Percentiles rank a stretch among this genome's conserved stretches.
Evolutionary conservation across 2,329 filamentous ascomycete genomes (phyloP).

Genomic region (Hansfordia pulvinata): DNA sequence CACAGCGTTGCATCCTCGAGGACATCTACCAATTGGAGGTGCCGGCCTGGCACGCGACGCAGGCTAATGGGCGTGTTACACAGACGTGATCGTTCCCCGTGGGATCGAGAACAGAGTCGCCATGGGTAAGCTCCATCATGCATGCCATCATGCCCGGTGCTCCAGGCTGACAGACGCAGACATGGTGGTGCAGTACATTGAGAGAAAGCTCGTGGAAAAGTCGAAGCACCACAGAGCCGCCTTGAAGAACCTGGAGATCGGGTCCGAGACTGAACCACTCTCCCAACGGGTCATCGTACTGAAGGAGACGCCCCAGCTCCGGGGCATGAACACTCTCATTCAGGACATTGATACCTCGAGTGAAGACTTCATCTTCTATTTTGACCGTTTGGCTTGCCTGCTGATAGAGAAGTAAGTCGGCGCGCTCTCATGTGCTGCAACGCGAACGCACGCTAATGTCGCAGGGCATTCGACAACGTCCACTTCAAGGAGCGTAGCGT

Average conservation of each 20-base stretch:
- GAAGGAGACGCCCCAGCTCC: constrained; percentile 64
- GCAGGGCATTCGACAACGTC: constrained; percentile 63
- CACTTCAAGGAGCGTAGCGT: constrained; percentile 52
- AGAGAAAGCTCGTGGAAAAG: constrained; percentile 75
- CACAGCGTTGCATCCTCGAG: too few species aligned
- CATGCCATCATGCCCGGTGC: background rate
- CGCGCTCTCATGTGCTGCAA: background rate
- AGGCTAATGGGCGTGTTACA: background rate
- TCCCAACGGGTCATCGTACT: constrained; percentile 64
- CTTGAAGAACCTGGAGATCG: constrained; percentile 60
- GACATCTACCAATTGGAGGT: too few species aligned
- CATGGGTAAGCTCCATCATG: constrained; percentile 42
- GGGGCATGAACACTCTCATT: constrained; percentile 82
- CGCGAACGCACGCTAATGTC: background rate
- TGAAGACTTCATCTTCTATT: constrained; percentile 96
- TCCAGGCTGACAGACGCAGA: constrained; percentile 27
- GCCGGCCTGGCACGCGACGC: too few species aligned
- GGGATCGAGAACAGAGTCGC: constrained; percentile 92
- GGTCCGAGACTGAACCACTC: constrained; percentile 57
- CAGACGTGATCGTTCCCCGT: constrained; percentile 85
- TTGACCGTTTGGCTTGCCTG: constrained; percentile 76
- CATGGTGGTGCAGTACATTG: constrained; percentile 90
- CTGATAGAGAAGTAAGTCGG: constrained; percentile 59
- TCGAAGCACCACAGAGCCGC: constrained; percentile 71
- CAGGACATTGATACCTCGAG: constrained; percentile 64